Conservation (phyloP, 2,329 filamentous ascomycete species). For the Coniochaeta pulveracea region DNA sequence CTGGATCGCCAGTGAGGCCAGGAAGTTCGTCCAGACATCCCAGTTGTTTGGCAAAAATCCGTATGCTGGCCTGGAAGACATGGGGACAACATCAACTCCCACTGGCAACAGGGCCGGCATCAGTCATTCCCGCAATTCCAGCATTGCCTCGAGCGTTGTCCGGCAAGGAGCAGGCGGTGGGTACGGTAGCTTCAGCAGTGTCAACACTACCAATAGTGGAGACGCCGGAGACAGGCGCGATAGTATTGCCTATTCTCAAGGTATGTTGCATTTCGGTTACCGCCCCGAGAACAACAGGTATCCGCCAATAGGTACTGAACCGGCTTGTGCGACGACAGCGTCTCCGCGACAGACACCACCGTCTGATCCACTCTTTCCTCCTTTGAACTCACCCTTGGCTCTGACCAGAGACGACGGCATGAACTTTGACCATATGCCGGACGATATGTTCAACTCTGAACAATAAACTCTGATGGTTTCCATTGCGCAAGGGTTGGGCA, state of each 20-base stretch:
- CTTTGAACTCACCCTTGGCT: conserved; percentile 8
- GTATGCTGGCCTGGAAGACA: too few relatives aligned
- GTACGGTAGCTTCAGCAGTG: conserved; percentile 6
- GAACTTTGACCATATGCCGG: conserved; percentile 26
- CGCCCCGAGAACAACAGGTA: background rate
- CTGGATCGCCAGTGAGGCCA: conserved; percentile 42
- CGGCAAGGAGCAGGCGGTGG: conserved; percentile 6
- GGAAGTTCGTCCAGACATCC: conserved; percentile 26
- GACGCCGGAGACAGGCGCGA: conserved; percentile 10
- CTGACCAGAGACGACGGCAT: conserved; percentile 13
- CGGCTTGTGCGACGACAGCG: conserved; percentile 2
- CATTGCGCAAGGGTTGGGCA: too few relatives aligned
- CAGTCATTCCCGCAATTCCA: conserved; percentile 10
- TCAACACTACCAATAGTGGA: too few relatives aligned
- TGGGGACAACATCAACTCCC: too few relatives aligned
- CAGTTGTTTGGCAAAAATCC: conserved; percentile 9
- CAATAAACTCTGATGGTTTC: conserved; percentile 4
- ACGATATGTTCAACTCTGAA: conserved; percentile 18
- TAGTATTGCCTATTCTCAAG: conserved; percentile 13
- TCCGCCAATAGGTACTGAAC: conserved; percentile 5
- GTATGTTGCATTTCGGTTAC: conserved; percentile 8
- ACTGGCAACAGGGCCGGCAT: background rate
- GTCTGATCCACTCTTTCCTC: conserved; percentile 9
- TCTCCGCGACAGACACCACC: conserved; percentile 12
- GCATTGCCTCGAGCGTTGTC: conserved; percentile 10